Evolutionary conservation across 1,139 yeast genomes (phyloP), one percentile per base, ranked within the genome.

Genomic region (Geotrichum histeridarum): DNA sequence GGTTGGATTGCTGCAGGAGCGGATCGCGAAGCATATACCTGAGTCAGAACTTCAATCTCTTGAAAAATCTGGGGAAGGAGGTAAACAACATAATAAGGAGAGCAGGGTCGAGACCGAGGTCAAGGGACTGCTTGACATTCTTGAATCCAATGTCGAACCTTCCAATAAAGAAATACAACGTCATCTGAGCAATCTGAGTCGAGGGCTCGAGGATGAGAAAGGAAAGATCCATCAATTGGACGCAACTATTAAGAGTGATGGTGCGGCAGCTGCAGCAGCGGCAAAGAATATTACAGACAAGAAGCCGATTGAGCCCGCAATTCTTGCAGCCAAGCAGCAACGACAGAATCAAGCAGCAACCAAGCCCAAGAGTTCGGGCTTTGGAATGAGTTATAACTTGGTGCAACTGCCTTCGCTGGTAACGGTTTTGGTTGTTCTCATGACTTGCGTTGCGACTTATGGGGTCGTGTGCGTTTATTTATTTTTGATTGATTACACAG

Each of bases 401-500:
- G 27, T 15, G 15, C 15, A 14, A 3, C 15, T n/a, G 15, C 15
- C 39, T 14, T n/a, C 39, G 15, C 9, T n/a, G 2, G 15, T n/a
- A 37, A 37, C 39, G 8, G 39, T 37, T 8, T 8, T 37, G 14
- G 6, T 27, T 15, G 41, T 12, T 2, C 14, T 45, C 39, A 1
- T 18, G 41, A 45, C 48, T 12, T 27, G 38, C 31, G 33, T 22
- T 7, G 38, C 12, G 9, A 18, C 14, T 12, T 53, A 48, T 32
- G 33, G 22, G 3, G n/a, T 53, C 30, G 47, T 32, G 15, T 39
- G 50, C 42, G 12, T 48, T 15, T 53, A 53, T 48, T 48, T 53
- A 31, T 48, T 48, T 38, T 14, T 53, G 52, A 47, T 53, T 31
- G 55, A 53, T 36, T 48, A 48, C 44, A 53, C 55, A 4, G 55